phyloP scores from a whole-genome alignment of 1,284 basidiomycete genomes.

The Fistulinella staudtii region DNA sequence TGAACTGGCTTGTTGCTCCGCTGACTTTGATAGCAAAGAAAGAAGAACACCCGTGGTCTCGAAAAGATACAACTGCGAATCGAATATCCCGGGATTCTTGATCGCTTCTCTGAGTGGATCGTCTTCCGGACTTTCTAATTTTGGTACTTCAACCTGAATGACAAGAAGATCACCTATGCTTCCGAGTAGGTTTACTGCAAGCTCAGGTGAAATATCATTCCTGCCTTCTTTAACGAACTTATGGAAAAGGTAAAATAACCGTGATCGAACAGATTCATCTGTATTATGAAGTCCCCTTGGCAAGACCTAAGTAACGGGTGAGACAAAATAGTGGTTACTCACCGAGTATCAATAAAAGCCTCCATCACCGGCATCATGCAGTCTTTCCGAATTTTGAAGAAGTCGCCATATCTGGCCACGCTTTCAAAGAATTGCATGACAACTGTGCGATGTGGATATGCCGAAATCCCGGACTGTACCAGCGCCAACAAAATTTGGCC shows the following conservation, averaged over 20 bases:
- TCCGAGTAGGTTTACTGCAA: constrained; percentile 70
- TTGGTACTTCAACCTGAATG: constrained; percentile 65
- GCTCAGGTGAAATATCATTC: constrained; percentile 73
- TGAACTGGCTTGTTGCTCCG: constrained; percentile 70
- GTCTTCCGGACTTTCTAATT: constrained; percentile 60
- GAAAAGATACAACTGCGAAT: constrained; percentile 93
- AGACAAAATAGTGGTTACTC: constrained; percentile 23
- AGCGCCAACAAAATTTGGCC: constrained; percentile 88
- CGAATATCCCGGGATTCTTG: constrained; percentile 70
- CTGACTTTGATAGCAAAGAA: constrained; percentile 65
- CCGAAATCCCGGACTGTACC: constrained; percentile 79
- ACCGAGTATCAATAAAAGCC: constrained; percentile 85
- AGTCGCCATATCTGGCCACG: constrained; percentile 88
- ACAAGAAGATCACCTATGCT: constrained; percentile 69
- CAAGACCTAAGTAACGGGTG: constrained; percentile 4
- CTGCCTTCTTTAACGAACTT: constrained; percentile 87
- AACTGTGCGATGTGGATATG: constrained; percentile 87
- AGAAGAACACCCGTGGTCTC: constrained; percentile 88
- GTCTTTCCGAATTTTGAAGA: constrained; percentile 90
- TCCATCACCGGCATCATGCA: constrained; percentile 85
- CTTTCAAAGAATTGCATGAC: constrained; percentile 94
- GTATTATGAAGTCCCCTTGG: constrained; percentile 86
- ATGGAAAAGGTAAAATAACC: constrained; percentile 91
- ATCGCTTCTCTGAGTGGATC: constrained; percentile 81
- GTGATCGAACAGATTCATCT: constrained; percentile 67